A percentile compares a stretch with the other conserved stretches of the same genome.
Conservation (phyloP, 1,284 basidiomycete species). For the Uromyces viciae-fabae region DNA sequence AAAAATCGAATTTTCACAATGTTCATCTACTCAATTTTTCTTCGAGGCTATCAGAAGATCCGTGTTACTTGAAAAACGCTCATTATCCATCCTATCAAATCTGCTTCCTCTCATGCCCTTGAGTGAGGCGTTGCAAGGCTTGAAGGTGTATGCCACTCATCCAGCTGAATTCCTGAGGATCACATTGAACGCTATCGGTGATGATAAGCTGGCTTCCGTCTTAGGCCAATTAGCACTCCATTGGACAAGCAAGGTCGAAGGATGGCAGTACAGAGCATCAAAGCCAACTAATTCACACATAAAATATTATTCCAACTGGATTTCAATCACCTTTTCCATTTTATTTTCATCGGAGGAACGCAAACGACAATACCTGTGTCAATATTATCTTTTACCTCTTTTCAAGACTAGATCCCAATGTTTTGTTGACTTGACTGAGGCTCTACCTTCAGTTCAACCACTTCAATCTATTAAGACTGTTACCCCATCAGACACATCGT, state of each 20-base stretch:
- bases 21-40: slow-evolving; percentile 3
- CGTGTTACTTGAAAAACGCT: slow-evolving; percentile 29
- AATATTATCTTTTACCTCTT: slow-evolving; percentile 32
- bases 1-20: neutral
- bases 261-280: neutral
- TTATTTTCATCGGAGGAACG: slow-evolving; percentile 29
- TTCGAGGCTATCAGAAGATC: slow-evolving; percentile 26
- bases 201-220: slow-evolving; percentile 37
- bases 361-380: slow-evolving; percentile 36
- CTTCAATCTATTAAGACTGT: neutral
- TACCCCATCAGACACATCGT: neutral
- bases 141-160: neutral
- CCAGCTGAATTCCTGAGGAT: slow-evolving; percentile 24
- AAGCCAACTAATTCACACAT: neutral
- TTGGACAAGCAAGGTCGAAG: slow-evolving; percentile 25
- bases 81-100: slow-evolving; percentile 22
- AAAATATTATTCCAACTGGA: neutral
- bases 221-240: slow-evolving; percentile 27
- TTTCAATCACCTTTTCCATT: slow-evolving; percentile 8
- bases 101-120: slow-evolving; percentile 21
- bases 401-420: slow-evolving; percentile 29
- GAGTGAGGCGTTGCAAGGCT: slow-evolving; percentile 6
- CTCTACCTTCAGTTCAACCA: neutral
- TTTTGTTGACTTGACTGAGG: slow-evolving; percentile 5
- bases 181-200: slow-evolving; percentile 20